A percentile compares a stretch with the other conserved stretches of the same genome.
phyloP scores from a whole-genome alignment of 768 basidiomycete species.

The Mycena filopes region DNA sequence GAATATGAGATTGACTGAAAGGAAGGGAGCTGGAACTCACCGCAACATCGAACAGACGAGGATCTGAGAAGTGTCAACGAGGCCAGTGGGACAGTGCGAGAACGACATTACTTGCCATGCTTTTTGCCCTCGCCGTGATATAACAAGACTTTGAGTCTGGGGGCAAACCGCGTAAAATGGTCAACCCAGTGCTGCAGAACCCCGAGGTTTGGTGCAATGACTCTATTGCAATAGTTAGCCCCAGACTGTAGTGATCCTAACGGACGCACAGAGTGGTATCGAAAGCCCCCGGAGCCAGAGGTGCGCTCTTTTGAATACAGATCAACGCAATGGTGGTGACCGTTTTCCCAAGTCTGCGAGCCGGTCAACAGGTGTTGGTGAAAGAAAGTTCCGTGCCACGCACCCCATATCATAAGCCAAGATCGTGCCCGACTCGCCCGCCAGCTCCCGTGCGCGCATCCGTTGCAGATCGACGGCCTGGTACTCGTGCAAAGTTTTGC shows the following conservation, averaged over 20 bases:
- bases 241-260: no score
- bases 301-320: background rate
- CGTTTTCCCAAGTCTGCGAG: conserved; percentile 16
- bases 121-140: conserved; percentile 7
- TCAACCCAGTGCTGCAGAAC: conserved; percentile 13
- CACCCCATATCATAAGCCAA: conserved; percentile 19
- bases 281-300: background rate
- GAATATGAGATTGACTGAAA: background rate
- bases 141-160: conserved; percentile 12
- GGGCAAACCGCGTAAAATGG: conserved; percentile 5
- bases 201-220: conserved; percentile 13
- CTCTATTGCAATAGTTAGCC: background rate
- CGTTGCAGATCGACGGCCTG: conserved; percentile 12
- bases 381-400: background rate
- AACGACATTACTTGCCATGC: background rate
- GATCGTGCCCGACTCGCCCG: conserved; percentile 2
- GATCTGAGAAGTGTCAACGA: background rate
- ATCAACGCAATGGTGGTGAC: background rate
- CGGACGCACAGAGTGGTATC: conserved; percentile 11
- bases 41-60: background rate
- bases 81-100: background rate
- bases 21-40: background rate
- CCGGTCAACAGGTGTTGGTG: background rate
- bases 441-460: background rate
- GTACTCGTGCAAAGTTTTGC: background rate